These are phyloP conservation scores for Chytriomyces hyalinus DNA, from an alignment of 192 early-diverging fungal species.

Conservation along the genomic window DNA sequence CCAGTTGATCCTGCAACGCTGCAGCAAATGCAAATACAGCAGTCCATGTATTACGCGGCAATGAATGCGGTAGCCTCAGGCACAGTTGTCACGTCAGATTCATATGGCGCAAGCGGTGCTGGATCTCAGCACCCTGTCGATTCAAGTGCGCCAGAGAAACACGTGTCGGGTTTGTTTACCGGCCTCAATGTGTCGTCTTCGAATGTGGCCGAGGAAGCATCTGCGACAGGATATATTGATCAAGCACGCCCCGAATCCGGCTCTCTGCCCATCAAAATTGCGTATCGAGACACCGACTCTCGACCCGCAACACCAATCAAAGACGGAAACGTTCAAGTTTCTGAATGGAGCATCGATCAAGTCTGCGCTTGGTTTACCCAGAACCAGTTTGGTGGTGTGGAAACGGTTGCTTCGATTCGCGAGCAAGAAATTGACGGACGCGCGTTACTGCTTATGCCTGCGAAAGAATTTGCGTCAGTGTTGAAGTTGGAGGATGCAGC, in stretches of 20 bases:
- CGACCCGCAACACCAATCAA: neutral
- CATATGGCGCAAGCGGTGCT: too few relatives aligned
- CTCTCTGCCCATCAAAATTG: neutral
- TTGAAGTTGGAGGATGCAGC: neutral
- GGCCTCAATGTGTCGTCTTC: too few relatives aligned
- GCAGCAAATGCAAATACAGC: too few relatives aligned
- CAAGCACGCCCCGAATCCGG: neutral
- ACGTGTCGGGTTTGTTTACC: too few relatives aligned
- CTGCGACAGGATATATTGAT: neutral
- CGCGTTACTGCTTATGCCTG: neutral
- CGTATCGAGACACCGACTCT: neutral
- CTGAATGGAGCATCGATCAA: neutral
- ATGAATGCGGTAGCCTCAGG: too few relatives aligned
- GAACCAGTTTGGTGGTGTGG: neutral
- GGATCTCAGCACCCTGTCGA: too few relatives aligned
- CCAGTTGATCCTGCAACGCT: too few relatives aligned
- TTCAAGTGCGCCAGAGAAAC: too few relatives aligned
- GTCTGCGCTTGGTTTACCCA: neutral
- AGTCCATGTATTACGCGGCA: too few relatives aligned
- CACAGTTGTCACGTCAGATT: too few relatives aligned
- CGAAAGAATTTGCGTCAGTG: neutral
- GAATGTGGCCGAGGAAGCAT: too few relatives aligned
- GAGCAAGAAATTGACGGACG: slow-evolving; percentile 10
- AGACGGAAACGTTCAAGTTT: neutral
- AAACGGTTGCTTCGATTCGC: slow-evolving; percentile 1